These are phyloP conservation scores for Cutaneotrichosporon sp. DNA, from an alignment of 1,284 basidiomycete genomes.

Conservation along the genomic window DNA sequence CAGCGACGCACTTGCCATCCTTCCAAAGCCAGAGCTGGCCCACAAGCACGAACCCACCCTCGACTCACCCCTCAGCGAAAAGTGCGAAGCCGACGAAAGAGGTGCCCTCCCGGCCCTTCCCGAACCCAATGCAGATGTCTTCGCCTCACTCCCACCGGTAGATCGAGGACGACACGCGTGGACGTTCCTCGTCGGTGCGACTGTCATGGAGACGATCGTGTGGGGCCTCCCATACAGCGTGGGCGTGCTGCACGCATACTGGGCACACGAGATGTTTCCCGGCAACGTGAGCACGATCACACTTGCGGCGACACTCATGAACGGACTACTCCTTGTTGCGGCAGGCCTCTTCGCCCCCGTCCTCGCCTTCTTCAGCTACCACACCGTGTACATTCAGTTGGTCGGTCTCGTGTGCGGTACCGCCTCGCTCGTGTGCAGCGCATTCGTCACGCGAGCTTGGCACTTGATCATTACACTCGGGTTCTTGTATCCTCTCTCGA, in stretches of 20 bases:
- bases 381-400: conserved; percentile 12
- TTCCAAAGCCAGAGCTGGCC: neutral
- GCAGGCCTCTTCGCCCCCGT: conserved; percentile 44
- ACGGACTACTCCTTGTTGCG: conserved; percentile 46
- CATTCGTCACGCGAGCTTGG: conserved; percentile 38
- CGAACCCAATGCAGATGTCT: neutral
- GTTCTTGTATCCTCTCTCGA: conserved; percentile 42
- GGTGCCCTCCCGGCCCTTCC: neutral
- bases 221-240: conserved; percentile 51
- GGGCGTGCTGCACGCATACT: conserved; percentile 50
- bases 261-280: conserved; percentile 40
- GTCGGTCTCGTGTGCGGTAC: conserved; percentile 10
- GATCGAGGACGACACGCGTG: conserved; percentile 48
- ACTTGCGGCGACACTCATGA: conserved; percentile 46
- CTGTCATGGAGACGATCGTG: conserved; percentile 44
- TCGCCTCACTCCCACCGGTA: conserved; percentile 36
- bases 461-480: conserved; percentile 50
- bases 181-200: conserved; percentile 47
- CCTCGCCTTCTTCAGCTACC: conserved; percentile 5
- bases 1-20: neutral
- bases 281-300: conserved; percentile 28
- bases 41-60: neutral
- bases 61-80: neutral
- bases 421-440: conserved; percentile 3
- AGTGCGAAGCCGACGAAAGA: neutral